Percentiles rank a stretch among this genome's conserved stretches.
These are phyloP conservation scores for Gloeostereum incarnatum DNA, from an alignment of 768 basidiomycete species.

Conservation along the genomic window DNA sequence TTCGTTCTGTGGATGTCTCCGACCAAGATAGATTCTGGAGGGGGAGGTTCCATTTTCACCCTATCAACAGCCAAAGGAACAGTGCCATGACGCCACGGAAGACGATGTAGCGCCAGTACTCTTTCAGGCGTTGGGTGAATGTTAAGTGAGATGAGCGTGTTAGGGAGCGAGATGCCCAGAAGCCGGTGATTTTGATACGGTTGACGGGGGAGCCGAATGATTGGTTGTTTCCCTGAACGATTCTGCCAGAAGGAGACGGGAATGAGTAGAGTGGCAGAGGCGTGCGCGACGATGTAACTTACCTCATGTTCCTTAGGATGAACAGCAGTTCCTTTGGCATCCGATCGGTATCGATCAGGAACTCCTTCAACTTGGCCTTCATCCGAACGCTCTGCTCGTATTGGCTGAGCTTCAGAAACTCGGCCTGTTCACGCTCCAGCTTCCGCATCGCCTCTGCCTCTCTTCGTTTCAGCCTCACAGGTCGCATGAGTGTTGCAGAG, in stretches of 20 bases:
- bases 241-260: too few species aligned
- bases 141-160: conserved; percentile 32
- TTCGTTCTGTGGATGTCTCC: too few species aligned
- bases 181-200: conserved; percentile 82
- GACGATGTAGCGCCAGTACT: conserved; percentile 48
- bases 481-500: conserved; percentile 62
- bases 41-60: too few species aligned
- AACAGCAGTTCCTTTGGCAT: conserved; percentile 76
- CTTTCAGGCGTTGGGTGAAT: conserved; percentile 30
- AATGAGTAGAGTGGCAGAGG: neutral
- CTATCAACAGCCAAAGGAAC: too few species aligned
- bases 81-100: conserved; percentile 63
- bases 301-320: conserved; percentile 71
- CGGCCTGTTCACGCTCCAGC: too few species aligned
- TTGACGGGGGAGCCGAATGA: conserved; percentile 80
- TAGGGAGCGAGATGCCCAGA: conserved; percentile 69
- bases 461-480: conserved; percentile 33
- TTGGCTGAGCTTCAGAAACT: conserved; percentile 35
- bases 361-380: conserved; percentile 58
- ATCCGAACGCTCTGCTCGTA: conserved; percentile 63
- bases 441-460: conserved; percentile 16
- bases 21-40: too few species aligned
- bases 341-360: conserved; percentile 64
- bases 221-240: conserved; percentile 72
- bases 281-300: conserved; percentile 3